Percentiles rank a stretch among this genome's conserved stretches.
These are phyloP conservation scores for Colletotrichum musae DNA, from an alignment of 2,329 filamentous ascomycete species.

Conservation along the genomic window DNA sequence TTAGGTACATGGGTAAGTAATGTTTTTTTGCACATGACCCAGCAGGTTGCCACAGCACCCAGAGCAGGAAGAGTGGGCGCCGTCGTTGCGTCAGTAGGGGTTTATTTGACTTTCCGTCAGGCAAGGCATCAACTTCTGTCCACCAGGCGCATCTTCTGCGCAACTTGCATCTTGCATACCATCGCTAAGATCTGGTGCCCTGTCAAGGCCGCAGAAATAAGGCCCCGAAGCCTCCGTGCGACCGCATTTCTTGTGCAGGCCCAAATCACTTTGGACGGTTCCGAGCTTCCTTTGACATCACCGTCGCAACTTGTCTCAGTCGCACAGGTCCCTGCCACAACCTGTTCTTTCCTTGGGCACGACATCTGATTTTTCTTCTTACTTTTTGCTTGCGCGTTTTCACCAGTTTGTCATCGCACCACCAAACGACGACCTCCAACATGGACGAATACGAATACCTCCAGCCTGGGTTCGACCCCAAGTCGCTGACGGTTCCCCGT, in stretches of 20 bases:
- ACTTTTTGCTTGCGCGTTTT: background rate
- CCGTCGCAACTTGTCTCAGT: constrained; percentile 31
- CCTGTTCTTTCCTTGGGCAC: constrained; percentile 13
- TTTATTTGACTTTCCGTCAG: constrained; percentile 30
- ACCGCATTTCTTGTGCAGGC: constrained; percentile 11
- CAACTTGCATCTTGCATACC: constrained; percentile 34
- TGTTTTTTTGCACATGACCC: constrained; percentile 38
- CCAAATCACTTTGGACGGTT: background rate
- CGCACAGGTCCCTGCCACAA: constrained; percentile 4
- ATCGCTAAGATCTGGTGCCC: constrained; percentile 31
- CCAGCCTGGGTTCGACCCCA: constrained; percentile 87
- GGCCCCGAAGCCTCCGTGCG: constrained; percentile 25
- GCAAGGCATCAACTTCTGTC: constrained; percentile 30
- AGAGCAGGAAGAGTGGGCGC: constrained; percentile 50
- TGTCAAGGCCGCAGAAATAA: constrained; percentile 38
- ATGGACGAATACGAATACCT: constrained; percentile 86
- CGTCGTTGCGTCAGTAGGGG: constrained; percentile 51
- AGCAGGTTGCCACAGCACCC: constrained; percentile 53
- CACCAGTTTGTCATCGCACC: background rate
- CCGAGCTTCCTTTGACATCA: constrained; percentile 30
- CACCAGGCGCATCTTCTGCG: constrained; percentile 26
- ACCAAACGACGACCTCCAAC: constrained; percentile 40
- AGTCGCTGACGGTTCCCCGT: constrained; percentile 86
- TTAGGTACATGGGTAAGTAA: constrained; percentile 10
- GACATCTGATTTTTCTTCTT: constrained; percentile 1